These are phyloP conservation scores for Aquilaria malaccensis DNA, from an alignment of 345 rosid species.

Conservation along the genomic window DNA sequence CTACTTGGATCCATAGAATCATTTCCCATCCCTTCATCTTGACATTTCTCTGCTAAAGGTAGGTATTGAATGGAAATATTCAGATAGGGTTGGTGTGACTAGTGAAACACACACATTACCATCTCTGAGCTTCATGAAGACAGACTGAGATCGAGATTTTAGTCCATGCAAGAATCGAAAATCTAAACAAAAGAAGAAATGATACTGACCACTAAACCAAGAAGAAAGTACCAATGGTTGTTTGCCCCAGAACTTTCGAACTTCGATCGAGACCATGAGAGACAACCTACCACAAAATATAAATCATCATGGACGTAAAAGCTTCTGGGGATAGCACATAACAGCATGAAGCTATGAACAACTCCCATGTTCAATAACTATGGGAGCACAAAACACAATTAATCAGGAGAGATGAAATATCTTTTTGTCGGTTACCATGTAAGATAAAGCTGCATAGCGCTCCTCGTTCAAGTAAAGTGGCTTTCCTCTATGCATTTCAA, in stretches of 20 bases:
- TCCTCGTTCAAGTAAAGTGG: conserved; percentile 90
- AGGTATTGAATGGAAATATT: no score
- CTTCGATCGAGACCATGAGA: conserved; percentile 87
- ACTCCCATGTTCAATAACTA: neutral
- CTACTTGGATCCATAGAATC: no score
- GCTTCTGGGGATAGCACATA: neutral
- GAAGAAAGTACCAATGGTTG: conserved; percentile 52
- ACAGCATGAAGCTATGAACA: neutral
- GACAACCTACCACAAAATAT: conserved; percentile 54
- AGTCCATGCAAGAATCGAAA: neutral
- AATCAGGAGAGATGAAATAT: neutral
- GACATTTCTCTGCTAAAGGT: no score
- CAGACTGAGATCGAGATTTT: neutral
- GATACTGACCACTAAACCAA: conserved; percentile 24
- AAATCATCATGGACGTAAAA: neutral
- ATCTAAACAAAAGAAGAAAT: neutral
- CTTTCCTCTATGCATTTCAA: conserved; percentile 67
- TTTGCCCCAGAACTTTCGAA: conserved; percentile 74
- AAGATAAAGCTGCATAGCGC: conserved; percentile 82
- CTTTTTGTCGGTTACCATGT: conserved; percentile 47
- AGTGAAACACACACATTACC: no score
- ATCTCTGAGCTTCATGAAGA: no score
- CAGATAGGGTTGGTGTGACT: no score
- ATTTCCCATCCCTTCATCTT: no score
- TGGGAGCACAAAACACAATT: neutral